Evolutionary conservation across 441 rosid genomes (phyloP).

Genomic region (Euphorbia celastroides): DNA sequence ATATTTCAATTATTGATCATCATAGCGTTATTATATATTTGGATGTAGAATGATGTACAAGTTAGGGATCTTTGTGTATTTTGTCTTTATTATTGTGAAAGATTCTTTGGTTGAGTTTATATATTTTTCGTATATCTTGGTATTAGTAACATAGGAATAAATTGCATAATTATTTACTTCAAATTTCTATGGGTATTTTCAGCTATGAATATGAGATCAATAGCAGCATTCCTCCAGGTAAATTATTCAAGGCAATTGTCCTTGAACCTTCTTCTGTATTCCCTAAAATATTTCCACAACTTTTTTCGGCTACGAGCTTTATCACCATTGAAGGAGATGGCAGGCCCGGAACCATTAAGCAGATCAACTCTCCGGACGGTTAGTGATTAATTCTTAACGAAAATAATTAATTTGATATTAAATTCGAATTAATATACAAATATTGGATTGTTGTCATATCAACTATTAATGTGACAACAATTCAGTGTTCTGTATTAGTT

Average conservation of each 20-base stretch:
- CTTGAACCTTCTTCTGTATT: neutral
- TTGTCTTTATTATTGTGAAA: neutral
- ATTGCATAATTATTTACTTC: too few species aligned
- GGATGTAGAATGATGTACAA: neutral
- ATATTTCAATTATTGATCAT: too few species aligned
- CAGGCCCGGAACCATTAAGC: neutral
- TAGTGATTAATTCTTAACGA: neutral
- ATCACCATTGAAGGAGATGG: constrained; percentile 12
- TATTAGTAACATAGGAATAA: too few species aligned
- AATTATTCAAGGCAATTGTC: neutral
- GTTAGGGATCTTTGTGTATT: neutral
- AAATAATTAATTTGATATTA: too few species aligned
- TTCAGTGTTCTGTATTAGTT: too few species aligned
- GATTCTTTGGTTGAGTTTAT: neutral
- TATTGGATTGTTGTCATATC: too few species aligned
- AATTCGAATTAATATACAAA: too few species aligned
- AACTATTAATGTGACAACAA: too few species aligned
- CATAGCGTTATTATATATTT: too few species aligned
- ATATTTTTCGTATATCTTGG: too few species aligned
- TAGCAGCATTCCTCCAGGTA: neutral
- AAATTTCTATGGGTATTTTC: neutral
- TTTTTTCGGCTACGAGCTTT: neutral
- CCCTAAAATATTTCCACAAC: neutral
- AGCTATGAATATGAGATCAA: neutral
- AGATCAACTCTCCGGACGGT: neutral